Evolutionary conservation across 208 protist genomes (phyloP).

Genomic region (Kentomonas sorsogonicus): DNA sequence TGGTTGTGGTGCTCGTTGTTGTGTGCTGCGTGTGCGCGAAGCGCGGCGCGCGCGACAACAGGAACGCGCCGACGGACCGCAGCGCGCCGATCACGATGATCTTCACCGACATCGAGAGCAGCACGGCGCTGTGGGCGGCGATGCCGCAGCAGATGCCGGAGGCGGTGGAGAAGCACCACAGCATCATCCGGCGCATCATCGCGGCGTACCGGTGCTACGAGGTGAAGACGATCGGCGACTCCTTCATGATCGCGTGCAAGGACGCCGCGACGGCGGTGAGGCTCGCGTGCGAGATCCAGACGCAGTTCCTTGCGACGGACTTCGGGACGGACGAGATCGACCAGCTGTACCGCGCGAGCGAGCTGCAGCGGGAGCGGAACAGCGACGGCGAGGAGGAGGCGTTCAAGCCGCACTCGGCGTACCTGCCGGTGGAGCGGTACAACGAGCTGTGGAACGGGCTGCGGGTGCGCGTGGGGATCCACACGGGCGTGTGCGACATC

Average conservation of each 20-base stretch:
- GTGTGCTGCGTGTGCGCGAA: slow-evolving; percentile 11
- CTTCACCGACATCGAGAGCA: slow-evolving; percentile 68
- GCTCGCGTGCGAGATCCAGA: slow-evolving; percentile 39
- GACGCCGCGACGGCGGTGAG: slow-evolving; percentile 30
- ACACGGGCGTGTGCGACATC: slow-evolving; percentile 22
- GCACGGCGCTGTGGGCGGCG: slow-evolving; percentile 51
- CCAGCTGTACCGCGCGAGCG: slow-evolving; percentile 20
- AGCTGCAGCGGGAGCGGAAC: slow-evolving; percentile 1
- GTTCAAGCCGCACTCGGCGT: neutral
- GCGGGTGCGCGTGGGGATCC: slow-evolving; percentile 27
- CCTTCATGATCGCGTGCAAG: slow-evolving; percentile 67
- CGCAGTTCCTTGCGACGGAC: slow-evolving; percentile 28
- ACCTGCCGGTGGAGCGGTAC: too few relatives aligned
- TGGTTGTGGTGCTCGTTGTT: slow-evolving; percentile 1
- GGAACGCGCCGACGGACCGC: slow-evolving; percentile 43
- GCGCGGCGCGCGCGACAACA: slow-evolving; percentile 34
- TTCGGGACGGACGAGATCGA: slow-evolving; percentile 42
- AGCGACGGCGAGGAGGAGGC: neutral
- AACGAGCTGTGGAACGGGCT: slow-evolving; percentile 3
- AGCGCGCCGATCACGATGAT: slow-evolving; percentile 36
- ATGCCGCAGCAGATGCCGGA: slow-evolving; percentile 32
- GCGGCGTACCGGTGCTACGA: slow-evolving; percentile 52
- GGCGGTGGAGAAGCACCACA: slow-evolving; percentile 42
- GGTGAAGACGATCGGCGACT: slow-evolving; percentile 73
- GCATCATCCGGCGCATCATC: slow-evolving; percentile 49